Evolutionary conservation across 2,329 filamentous ascomycete genomes (phyloP).

Genomic region (Trichoderma simmonsii): DNA sequence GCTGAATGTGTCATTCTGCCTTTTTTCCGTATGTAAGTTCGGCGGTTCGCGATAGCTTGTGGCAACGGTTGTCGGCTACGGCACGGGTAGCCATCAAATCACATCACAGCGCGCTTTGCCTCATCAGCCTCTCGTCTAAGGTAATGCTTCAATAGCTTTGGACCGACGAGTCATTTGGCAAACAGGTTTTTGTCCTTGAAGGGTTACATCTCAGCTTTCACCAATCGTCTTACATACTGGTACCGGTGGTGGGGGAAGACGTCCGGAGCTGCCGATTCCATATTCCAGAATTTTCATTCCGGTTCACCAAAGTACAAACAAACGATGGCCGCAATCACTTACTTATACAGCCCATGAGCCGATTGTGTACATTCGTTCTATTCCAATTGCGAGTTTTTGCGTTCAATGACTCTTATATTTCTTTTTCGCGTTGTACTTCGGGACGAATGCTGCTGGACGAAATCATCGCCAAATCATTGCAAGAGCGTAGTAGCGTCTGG

Average conservation of each 20-base stretch:
- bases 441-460: neutral
- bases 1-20: neutral
- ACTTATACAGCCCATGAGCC: neutral
- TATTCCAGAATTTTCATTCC: neutral
- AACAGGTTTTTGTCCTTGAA: neutral
- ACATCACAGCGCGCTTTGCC: neutral
- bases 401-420: neutral
- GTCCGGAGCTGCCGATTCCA: slow-evolving; percentile 1
- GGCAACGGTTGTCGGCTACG: neutral
- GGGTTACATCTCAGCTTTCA: neutral
- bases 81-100: neutral
- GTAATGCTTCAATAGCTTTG: neutral
- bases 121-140: neutral
- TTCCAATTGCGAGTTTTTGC: neutral
- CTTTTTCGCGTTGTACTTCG: neutral
- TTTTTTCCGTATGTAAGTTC: neutral
- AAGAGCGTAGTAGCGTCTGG: neutral
- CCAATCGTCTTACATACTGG: neutral
- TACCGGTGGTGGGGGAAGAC: neutral
- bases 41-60: neutral
- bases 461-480: neutral
- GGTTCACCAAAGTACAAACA: neutral
- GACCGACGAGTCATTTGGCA: neutral
- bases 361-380: neutral
- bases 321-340: neutral